phyloP scores from a whole-genome alignment of 805 yeast genomes.

The Lipomyces sp. region DNA sequence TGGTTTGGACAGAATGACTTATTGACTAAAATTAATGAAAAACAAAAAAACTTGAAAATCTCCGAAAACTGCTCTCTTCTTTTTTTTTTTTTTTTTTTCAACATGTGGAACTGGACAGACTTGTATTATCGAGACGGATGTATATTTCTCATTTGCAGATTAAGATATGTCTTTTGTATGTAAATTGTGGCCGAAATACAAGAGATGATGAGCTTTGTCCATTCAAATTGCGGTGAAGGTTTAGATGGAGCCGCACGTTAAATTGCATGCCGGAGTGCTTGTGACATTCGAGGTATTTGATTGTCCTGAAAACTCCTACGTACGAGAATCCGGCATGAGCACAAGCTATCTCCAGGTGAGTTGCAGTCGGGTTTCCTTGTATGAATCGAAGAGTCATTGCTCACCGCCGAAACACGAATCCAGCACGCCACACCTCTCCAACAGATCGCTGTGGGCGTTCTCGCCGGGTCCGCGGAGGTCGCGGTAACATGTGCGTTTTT shows the following conservation, averaged over 20 bases:
- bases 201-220: neutral
- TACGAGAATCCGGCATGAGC: no score
- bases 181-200: neutral
- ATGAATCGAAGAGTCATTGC: no score
- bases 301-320: no score
- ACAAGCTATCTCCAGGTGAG: no score
- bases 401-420: no score
- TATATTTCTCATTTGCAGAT: neutral
- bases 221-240: neutral
- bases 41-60: constrained; percentile 17
- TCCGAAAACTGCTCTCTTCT: constrained; percentile 22
- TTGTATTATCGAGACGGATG: constrained; percentile 3
- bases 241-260: no score
- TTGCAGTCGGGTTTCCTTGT: no score
- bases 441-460: constrained; percentile 35
- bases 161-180: no score
- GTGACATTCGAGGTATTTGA: no score
- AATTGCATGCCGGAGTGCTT: no score
- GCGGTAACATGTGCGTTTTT: constrained; percentile 40
- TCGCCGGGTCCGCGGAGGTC: constrained; percentile 41
- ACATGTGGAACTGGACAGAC: neutral
- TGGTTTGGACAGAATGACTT: neutral
- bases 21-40: neutral
- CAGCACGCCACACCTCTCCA: constrained; percentile 12
- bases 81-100: constrained; percentile 21